Base-by-base conservation (phyloP, 2,329 filamentous ascomycete species). In the Periconia sp. region DNA sequence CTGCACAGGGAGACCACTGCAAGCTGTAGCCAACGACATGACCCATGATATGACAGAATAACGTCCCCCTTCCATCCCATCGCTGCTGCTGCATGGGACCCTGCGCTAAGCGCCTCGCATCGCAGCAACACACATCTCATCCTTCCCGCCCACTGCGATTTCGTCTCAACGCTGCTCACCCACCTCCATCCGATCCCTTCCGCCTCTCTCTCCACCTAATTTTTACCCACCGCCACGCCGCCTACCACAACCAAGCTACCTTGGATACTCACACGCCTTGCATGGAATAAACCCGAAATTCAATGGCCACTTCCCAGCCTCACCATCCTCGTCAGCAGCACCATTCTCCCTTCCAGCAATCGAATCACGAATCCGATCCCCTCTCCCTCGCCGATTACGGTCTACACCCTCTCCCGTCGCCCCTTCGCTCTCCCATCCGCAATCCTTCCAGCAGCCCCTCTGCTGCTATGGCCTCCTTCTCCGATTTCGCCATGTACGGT, bases 361-460 rank as follows among this genome's bases (percentile, higher is more conserved):
- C 33, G 6, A 63, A 65, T 56, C 69, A 71, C 23, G 63, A 66
- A 62, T 66, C 73, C 61, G 67, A 72, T 45, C 61, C 67, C 20
- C 61, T 73, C 50, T 62, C 66, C n/a, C 58, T 73, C 55, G 64
- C 62, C 60, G 71, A 72, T 20, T 74, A 69, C 59, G 69, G 68
- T 47, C 59, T 74, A 14, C 53, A 37, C 13, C 33, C 33, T 37
- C 33, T 37, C 33, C 33, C 33, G 33, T 37, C 68, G 18, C 67
- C 70, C 42, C 62, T 68, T 30, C 64, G 66, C 44, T 61, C 60
- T 37, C 63, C 66, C 23, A 61, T 62, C 19, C 64, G 64, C 41
- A 63, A 46, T 37, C 13, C 33, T 11, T 37, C 17, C 41, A 62
- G 59, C 50, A 70, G 63, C 51, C 65, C 67, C 10, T 50, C 61